A percentile compares a stretch with the other conserved stretches of the same genome.
Conservation (phyloP, 768 basidiomycete genomes). For the Amanita pseudoporphyria region DNA sequence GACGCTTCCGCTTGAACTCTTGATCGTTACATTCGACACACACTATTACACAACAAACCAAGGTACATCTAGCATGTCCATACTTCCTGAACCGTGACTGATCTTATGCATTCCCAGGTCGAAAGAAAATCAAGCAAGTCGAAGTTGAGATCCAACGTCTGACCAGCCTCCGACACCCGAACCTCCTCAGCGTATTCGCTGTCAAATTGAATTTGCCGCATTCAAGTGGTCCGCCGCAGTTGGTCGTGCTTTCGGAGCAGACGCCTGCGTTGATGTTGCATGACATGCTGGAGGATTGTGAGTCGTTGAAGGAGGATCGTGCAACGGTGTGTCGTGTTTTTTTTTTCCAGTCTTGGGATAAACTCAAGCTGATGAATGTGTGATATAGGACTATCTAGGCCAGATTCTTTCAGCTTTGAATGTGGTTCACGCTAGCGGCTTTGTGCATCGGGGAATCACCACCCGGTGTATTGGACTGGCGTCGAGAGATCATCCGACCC, state of each 20-base stretch:
- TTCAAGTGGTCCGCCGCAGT: slow-evolving; percentile 35
- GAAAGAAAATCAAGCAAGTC: slow-evolving; percentile 59
- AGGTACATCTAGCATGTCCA: slow-evolving; percentile 24
- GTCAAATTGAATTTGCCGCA: slow-evolving; percentile 52
- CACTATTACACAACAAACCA: slow-evolving; percentile 60
- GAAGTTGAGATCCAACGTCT: slow-evolving; percentile 59
- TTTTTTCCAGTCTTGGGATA: neutral
- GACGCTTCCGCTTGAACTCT: slow-evolving; percentile 56
- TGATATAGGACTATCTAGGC: slow-evolving; percentile 57
- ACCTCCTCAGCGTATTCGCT: slow-evolving; percentile 58
- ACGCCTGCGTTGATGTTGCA: slow-evolving; percentile 54
- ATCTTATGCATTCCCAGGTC: slow-evolving; percentile 25
- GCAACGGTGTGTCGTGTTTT: slow-evolving; percentile 40
- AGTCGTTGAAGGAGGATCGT: slow-evolving; percentile 62
- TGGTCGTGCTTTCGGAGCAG: slow-evolving; percentile 67
- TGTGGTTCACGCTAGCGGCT: slow-evolving; percentile 49
- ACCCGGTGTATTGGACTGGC: slow-evolving; percentile 54
- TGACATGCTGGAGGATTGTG: slow-evolving; percentile 70
- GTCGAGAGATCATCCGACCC: slow-evolving; percentile 31
- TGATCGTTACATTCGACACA: slow-evolving; percentile 55
- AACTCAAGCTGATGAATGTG: too few relatives aligned
- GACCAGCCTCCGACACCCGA: slow-evolving; percentile 47
- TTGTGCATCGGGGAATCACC: slow-evolving; percentile 64
- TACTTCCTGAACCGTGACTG: neutral
- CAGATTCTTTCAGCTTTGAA: slow-evolving; percentile 68